Base-by-base conservation (phyloP, 192 early-diverging fungal genomes). In the Dispira simplex region DNA sequence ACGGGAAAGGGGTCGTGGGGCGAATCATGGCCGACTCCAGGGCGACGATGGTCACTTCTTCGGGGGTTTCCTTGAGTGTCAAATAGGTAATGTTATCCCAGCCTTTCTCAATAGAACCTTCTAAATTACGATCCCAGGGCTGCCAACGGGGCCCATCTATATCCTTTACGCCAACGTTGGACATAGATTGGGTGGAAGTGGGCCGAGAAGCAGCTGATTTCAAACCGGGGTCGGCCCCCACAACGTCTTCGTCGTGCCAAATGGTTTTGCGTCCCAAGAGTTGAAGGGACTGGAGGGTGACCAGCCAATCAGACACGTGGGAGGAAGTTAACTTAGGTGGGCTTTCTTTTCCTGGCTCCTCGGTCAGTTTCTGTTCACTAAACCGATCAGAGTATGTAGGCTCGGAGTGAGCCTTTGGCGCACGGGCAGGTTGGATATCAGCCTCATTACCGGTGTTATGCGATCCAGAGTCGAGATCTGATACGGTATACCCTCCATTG, bases 211-310 rank as follows among this genome's bases (percentile, higher is more conserved):
- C 32, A 39, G 32, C 32, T 39, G 32, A 39, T 39, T 39, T 39
- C 32, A 23, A 23, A 51, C 9, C 9, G 21, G 16, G 48, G 9
- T 51, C 18, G 48, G 21, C 48, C 1, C 48, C 48, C 4, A 20
- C 48, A 16, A 20, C 48, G 48, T 20, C 16, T 16, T 16, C 21
- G 48, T 51, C 48, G 1, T 16, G 18, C 18, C 16, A 51, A 23
- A 21, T 18, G 54, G 12, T 25, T 28, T 56, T 12, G 54, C 54
- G 54, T 14, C 54, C 59, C 59, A 62, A n/a, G 23, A 62, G 12
- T 21, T 45, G 59, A 1, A 62, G 14, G 16, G 43, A 62, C 5
- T 62, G 59, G 18, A 43, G 46, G 18, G 59, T 62, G 44, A 62
- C 28, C 44, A 62, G 20, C 59, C 59, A 62, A n/a, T 62, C 59